Conservation (phyloP, 202 grass and related monocot genomes). For the Hordeum pubiflorum region DNA sequence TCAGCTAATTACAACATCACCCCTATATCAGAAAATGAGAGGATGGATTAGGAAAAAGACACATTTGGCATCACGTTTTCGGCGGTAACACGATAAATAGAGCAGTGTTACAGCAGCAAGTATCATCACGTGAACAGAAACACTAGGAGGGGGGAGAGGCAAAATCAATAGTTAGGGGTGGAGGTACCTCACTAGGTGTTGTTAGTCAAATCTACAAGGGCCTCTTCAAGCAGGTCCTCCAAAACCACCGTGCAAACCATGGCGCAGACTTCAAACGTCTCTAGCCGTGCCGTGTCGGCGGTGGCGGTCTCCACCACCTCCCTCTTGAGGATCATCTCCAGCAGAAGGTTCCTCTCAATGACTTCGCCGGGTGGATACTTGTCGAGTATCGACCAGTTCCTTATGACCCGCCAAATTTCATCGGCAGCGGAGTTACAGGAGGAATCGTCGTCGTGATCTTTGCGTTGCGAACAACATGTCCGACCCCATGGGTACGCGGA, state of each 20-base stretch:
- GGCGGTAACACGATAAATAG: slow-evolving; percentile 26
- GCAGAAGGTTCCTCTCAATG: slow-evolving; percentile 35
- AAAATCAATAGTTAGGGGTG: slow-evolving; percentile 36
- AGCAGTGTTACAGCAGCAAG: slow-evolving; percentile 46
- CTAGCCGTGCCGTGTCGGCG: slow-evolving; percentile 25
- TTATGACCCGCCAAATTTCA: slow-evolving; percentile 66
- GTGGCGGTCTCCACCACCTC: slow-evolving; percentile 34
- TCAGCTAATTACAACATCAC: not conserved
- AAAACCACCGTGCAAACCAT: slow-evolving; percentile 47
- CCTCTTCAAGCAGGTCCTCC: slow-evolving; percentile 62
- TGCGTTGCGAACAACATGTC: not conserved
- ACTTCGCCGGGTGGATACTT: slow-evolving; percentile 28
- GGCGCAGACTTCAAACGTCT: slow-evolving; percentile 45
- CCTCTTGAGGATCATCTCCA: slow-evolving; percentile 65
- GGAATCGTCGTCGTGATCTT: slow-evolving; percentile 25
- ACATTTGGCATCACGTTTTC: slow-evolving; percentile 34
- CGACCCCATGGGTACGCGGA: slow-evolving; percentile 38
- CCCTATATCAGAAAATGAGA: slow-evolving; percentile 14
- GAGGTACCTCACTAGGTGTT: slow-evolving; percentile 39
- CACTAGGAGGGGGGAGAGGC: slow-evolving; percentile 17
- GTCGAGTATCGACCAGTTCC: slow-evolving; percentile 69
- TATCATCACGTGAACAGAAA: slow-evolving; percentile 18
- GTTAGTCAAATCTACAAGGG: slow-evolving; percentile 42
- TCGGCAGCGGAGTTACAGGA: slow-evolving; percentile 24
- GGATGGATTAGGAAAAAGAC: not conserved